Conservation (phyloP, 2,329 filamentous ascomycete genomes). For the Didymosphaeria variabile region DNA sequence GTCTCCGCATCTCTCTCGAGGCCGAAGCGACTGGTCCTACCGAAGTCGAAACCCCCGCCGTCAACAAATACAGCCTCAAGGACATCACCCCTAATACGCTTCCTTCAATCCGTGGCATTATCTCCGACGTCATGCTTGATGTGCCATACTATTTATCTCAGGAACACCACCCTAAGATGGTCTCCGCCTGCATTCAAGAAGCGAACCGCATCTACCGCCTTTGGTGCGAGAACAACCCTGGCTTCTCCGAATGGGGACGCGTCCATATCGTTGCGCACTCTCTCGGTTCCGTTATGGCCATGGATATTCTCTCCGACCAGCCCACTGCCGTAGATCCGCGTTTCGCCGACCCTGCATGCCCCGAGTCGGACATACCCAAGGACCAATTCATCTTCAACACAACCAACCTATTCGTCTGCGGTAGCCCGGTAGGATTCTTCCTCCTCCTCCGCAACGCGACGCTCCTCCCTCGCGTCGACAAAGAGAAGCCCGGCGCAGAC, state of each 20-base stretch:
- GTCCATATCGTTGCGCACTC: slow-evolving; percentile 95
- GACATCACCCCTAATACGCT: slow-evolving; percentile 94
- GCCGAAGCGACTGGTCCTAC: slow-evolving; percentile 67
- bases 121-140: slow-evolving; percentile 98
- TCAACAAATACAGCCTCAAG: slow-evolving; percentile 74
- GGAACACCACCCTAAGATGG: slow-evolving; percentile 90
- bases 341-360: slow-evolving; percentile 41
- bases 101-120: slow-evolving; percentile 87
- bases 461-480: slow-evolving; percentile 78
- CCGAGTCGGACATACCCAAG: slow-evolving; percentile 59
- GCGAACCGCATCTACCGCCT: slow-evolving; percentile 95
- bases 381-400: slow-evolving; percentile 88
- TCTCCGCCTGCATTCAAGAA: slow-evolving; percentile 84
- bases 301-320: slow-evolving; percentile 90
- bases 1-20: slow-evolving; percentile 85
- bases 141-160: slow-evolving; percentile 98
- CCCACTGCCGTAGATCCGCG: slow-evolving; percentile 72
- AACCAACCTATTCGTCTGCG: slow-evolving; percentile 85
- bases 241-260: slow-evolving; percentile 79
- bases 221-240: slow-evolving; percentile 93
- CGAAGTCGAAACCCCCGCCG: slow-evolving; percentile 64
- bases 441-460: slow-evolving; percentile 78
- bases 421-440: slow-evolving; percentile 93
- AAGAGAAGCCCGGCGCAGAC: slow-evolving; percentile 78
- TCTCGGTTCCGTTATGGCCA: slow-evolving; percentile 90